These are phyloP conservation scores for Phialophora macrospora DNA, from an alignment of 2,329 filamentous ascomycete genomes.

Conservation along the genomic window DNA sequence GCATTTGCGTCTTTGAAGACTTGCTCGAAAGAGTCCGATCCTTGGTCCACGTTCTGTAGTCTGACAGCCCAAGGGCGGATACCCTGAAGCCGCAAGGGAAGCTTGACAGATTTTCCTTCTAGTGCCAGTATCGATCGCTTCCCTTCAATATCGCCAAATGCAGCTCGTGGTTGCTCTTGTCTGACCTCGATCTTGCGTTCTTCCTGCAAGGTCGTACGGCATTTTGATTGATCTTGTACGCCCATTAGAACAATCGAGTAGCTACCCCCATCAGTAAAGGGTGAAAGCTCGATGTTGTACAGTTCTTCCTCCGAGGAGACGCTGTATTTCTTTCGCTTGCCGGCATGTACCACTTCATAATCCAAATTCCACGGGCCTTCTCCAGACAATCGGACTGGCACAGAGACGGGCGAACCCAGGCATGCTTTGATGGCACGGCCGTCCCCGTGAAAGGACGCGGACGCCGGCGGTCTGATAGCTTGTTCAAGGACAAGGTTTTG, in stretches of 20 bases:
- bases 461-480: slow-evolving; percentile 89
- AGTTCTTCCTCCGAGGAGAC: slow-evolving; percentile 66
- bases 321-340: slow-evolving; percentile 74
- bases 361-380: slow-evolving; percentile 88
- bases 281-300: slow-evolving; percentile 75
- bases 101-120: slow-evolving; percentile 71
- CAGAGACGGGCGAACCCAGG: slow-evolving; percentile 77
- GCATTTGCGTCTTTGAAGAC: slow-evolving; percentile 69
- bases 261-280: slow-evolving; percentile 79
- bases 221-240: slow-evolving; percentile 83
- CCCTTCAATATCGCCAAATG: slow-evolving; percentile 84
- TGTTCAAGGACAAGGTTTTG: slow-evolving; percentile 74
- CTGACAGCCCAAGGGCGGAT: slow-evolving; percentile 81
- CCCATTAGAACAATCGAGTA: slow-evolving; percentile 85
- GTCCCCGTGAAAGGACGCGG: slow-evolving; percentile 69
- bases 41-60: slow-evolving; percentile 64
- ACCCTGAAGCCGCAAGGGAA: slow-evolving; percentile 85
- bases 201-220: slow-evolving; percentile 83
- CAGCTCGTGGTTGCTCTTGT: slow-evolving; percentile 82
- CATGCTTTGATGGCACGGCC: slow-evolving; percentile 68
- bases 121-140: slow-evolving; percentile 75
- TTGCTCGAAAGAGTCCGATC: slow-evolving; percentile 51
- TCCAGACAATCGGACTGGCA: slow-evolving; percentile 76
- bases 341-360: slow-evolving; percentile 90
- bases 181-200: slow-evolving; percentile 84